Percentiles rank a stretch among this genome's conserved stretches.
These are phyloP conservation scores for Blastocystis sp. DNA, from an alignment of 352 stramenopile species.

Conservation along the genomic window DNA sequence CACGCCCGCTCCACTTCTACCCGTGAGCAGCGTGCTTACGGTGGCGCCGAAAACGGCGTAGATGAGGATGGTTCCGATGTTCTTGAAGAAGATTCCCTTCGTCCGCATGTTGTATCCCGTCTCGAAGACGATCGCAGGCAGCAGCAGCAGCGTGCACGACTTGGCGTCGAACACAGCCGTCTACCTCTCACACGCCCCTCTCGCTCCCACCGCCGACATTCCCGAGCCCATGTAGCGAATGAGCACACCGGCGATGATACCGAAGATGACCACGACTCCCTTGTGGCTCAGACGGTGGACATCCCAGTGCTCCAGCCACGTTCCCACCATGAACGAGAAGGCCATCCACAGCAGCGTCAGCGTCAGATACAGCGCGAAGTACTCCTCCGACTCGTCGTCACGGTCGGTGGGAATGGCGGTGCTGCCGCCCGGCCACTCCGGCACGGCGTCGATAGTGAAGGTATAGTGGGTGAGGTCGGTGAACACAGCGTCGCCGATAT, in stretches of 20 bases:
- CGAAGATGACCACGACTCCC: constrained; percentile 57
- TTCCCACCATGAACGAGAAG: constrained; percentile 37
- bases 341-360: constrained; percentile 31
- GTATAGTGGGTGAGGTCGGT: neutral
- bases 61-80: constrained; percentile 73
- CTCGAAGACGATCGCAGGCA: constrained; percentile 79
- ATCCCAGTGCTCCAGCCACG: constrained; percentile 5
- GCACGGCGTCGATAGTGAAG: neutral
- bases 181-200: neutral
- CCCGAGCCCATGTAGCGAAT: neutral
- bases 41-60: constrained; percentile 74
- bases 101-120: constrained; percentile 77
- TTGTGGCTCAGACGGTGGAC: constrained; percentile 53
- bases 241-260: constrained; percentile 58
- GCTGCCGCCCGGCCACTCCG: constrained; percentile 48
- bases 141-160: constrained; percentile 62
- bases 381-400: constrained; percentile 13
- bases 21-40: constrained; percentile 71
- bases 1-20: constrained; percentile 59
- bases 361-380: constrained; percentile 31
- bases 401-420: constrained; percentile 55
- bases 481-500: neutral
- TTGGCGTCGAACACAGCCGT: constrained; percentile 58
- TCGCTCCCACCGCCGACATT: neutral
- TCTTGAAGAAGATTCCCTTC: constrained; percentile 75